Evolutionary conservation across 2,329 filamentous ascomycete species (phyloP).

Genomic region (Nemania serpens): DNA sequence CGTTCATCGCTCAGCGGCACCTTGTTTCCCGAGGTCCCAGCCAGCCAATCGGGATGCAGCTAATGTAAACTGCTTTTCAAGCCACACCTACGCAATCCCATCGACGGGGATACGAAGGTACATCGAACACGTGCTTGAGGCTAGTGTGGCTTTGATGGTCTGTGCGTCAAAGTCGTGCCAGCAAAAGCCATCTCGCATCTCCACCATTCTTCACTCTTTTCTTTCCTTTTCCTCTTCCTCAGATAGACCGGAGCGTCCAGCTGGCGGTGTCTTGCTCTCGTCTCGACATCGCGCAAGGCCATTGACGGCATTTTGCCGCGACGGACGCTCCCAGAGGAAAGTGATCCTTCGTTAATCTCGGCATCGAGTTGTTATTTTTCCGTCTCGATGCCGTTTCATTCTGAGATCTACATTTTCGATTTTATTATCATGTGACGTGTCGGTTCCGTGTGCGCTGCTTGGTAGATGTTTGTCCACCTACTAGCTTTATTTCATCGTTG

Average conservation of each 20-base stretch:
- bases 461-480: too few species aligned
- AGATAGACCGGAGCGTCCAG: conserved; percentile 58
- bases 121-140: neutral
- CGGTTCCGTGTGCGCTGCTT: neutral
- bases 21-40: conserved; percentile 30
- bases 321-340: conserved; percentile 42
- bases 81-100: neutral
- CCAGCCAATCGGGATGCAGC: conserved; percentile 30
- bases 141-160: conserved; percentile 18
- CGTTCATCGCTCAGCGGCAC: conserved; percentile 26
- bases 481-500: too few species aligned
- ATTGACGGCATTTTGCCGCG: conserved; percentile 34
- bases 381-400: conserved; percentile 45
- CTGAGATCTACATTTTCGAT: conserved; percentile 43
- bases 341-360: conserved; percentile 47
- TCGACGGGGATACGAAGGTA: too few species aligned
- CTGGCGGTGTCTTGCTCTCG: conserved; percentile 29
- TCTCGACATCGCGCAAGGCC: conserved; percentile 34
- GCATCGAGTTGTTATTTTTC: conserved; percentile 38
- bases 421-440: neutral
- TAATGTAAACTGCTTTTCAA: conserved; percentile 25
- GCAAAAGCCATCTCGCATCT: neutral
- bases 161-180: conserved; percentile 28
- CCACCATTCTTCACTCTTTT: conserved; percentile 11
- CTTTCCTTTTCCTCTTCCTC: conserved; percentile 45